phyloP scores from a whole-genome alignment of 1,284 basidiomycete species.

The Ustanciosporium gigantosporum region DNA sequence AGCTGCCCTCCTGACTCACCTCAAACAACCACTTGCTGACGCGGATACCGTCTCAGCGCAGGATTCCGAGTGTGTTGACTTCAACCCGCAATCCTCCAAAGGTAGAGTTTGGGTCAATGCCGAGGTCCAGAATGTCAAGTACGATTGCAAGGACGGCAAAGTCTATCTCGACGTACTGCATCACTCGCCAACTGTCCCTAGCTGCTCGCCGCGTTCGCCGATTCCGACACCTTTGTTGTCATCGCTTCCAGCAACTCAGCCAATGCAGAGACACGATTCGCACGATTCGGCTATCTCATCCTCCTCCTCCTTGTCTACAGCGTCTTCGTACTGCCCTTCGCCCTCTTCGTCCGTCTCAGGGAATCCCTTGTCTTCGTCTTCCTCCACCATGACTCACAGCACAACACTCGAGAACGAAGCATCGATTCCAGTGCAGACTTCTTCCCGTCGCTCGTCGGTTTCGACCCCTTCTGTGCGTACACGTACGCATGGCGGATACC shows the following conservation, averaged over 20 bases:
- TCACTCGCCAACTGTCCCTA: not conserved
- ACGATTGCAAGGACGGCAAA: conserved; percentile 1
- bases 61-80: no score
- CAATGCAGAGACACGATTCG: not conserved
- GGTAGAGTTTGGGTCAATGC: conserved; percentile 18
- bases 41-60: not conserved
- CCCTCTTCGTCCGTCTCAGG: no score
- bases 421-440: not conserved
- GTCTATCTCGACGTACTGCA: conserved; percentile 15
- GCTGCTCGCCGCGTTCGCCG: not conserved
- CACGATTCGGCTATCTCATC: not conserved
- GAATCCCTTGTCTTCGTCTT: no score
- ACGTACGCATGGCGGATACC: conserved; percentile 33
- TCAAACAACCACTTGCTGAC: no score
- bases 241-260: no score
- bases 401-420: conserved; percentile 3
- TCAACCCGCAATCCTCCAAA: not conserved
- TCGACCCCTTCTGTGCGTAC: no score
- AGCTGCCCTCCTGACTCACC: conserved; percentile 22
- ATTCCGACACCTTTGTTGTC: no score
- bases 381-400: conserved; percentile 2
- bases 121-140: conserved; percentile 2
- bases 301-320: no score
- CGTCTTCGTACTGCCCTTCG: no score
- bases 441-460: no score